These are phyloP conservation scores for Akanthomyces lecanii DNA, from an alignment of 2,329 filamentous ascomycete genomes.

Conservation along the genomic window DNA sequence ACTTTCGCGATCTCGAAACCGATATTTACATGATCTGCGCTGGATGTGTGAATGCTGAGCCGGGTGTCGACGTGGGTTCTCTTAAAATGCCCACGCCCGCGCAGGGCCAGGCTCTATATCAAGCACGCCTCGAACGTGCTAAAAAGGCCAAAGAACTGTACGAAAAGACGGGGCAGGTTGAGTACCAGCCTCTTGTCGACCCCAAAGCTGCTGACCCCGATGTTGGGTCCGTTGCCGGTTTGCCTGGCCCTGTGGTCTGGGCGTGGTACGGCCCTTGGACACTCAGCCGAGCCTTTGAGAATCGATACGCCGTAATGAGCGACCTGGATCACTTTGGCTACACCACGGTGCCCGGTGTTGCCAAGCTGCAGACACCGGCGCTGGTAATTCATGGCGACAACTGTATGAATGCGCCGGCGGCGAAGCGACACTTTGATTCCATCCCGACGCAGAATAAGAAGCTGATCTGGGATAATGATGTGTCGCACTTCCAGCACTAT, in stretches of 20 bases:
- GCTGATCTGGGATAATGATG: constrained; percentile 28
- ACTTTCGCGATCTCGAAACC: constrained; percentile 28
- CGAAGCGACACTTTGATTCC: constrained; percentile 25
- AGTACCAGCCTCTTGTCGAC: constrained; percentile 27
- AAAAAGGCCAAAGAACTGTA: constrained; percentile 25
- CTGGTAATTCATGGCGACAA: constrained; percentile 29
- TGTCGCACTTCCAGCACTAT: constrained; percentile 28
- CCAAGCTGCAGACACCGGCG: constrained; percentile 28
- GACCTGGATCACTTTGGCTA: constrained; percentile 29
- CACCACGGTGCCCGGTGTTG: constrained; percentile 26
- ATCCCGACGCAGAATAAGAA: constrained; percentile 26
- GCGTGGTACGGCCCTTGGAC: constrained; percentile 30
- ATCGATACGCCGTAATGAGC: constrained; percentile 30
- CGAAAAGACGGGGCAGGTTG: constrained; percentile 27
- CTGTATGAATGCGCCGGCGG: constrained; percentile 29
- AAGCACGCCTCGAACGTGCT: constrained; percentile 24
- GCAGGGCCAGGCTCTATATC: constrained; percentile 27
- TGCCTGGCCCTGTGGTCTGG: constrained; percentile 28
- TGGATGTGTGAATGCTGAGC: constrained; percentile 25
- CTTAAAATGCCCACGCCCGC: constrained; percentile 27
- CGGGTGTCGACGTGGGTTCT: constrained; percentile 24
- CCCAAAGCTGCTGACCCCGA: constrained; percentile 24
- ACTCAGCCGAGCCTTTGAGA: constrained; percentile 26
- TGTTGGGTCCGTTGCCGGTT: constrained; percentile 23
- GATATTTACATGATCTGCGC: constrained; percentile 30